Percentiles rank a stretch among this genome's conserved stretches.
Conservation (phyloP, 2,329 filamentous ascomycete species). For the Aspergillus sp. region DNA sequence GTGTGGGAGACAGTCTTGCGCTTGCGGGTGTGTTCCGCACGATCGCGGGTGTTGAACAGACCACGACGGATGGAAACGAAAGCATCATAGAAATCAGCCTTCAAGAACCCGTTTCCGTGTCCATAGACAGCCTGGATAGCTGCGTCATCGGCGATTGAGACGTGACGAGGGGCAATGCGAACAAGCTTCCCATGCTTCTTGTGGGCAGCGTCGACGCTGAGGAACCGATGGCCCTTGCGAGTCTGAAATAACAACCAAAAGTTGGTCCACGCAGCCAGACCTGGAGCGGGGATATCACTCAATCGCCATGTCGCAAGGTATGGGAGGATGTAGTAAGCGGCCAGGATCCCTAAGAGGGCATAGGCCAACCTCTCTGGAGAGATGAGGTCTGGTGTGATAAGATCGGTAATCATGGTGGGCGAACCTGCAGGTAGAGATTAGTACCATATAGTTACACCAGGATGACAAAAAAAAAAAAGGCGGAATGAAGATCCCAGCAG, state of each 20-base stretch:
- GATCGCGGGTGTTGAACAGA: conserved; percentile 84
- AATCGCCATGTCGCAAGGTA: conserved; percentile 58
- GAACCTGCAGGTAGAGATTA: neutral
- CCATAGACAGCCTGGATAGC: conserved; percentile 78
- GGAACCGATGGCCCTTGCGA: conserved; percentile 65
- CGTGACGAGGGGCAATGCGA: conserved; percentile 78
- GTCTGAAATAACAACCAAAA: conserved; percentile 73
- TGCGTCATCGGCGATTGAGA: conserved; percentile 77
- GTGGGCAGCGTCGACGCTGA: conserved; percentile 69
- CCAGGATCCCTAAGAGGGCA: conserved; percentile 48
- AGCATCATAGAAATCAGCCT: conserved; percentile 82
- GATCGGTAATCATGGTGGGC: conserved; percentile 26
- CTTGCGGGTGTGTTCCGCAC: conserved; percentile 81
- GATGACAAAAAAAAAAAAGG: neutral
- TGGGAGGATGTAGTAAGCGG: conserved; percentile 58
- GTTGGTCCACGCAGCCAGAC: conserved; percentile 67
- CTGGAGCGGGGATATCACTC: conserved; percentile 51
- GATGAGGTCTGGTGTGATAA: conserved; percentile 19
- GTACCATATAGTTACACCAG: neutral
- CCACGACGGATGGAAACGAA: conserved; percentile 85
- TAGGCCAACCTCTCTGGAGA: conserved; percentile 34
- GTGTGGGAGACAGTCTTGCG: conserved; percentile 85
- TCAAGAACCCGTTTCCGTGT: conserved; percentile 73
- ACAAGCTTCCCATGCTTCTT: conserved; percentile 76
- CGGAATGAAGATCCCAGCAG: neutral